Evolutionary conservation across 2,329 filamentous ascomycete species (phyloP), one percentile per base, ranked within the genome.

Genomic region (Colletotrichum sp.): DNA sequence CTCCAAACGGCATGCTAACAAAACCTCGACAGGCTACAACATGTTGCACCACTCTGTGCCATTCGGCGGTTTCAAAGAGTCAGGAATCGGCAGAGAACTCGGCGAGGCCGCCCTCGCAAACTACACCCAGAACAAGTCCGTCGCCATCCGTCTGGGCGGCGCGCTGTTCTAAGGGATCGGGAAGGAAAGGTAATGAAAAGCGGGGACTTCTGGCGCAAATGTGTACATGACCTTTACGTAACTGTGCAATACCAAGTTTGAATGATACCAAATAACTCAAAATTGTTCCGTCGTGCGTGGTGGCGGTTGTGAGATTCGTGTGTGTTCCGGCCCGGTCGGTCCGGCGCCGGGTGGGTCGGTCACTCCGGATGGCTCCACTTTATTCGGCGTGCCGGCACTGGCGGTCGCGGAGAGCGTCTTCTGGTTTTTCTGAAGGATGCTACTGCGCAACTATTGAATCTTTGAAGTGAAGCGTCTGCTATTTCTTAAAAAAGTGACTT

Each of bases 31-130:
- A 83, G 80, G 80, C 78, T 89, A 96, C 87, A 98, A 97, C 86
- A 87, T 92, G 77, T 86, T 97, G 2, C 91, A 94, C 83, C 91
- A 92, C 85, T 89, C 92, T 80, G 80, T 94, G 0, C 86, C 86
- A 21, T 96, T 96, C 79, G 93, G 94, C 70, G 95, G 95, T 0
- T 95, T 91, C 88, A 96, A 96, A 86, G 91, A 95, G 86, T 92
- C 88, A 30, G 95, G 95, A 77, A 94, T 96, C 73, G 95, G 95
- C 60, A 92, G 94, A 72, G 95, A 98, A 84, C 87, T 94, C 6
- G 93, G 93, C 77, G 92, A 94, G 87, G 91, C 90, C 59, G 93
- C 92, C 3, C 83, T 95, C 72, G 86, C 87, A 57, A 93, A 93
- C 86, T 95, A 94, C 84, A 93, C 91, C 14, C 90, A 94, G 83